Conservation (phyloP, 805 yeast genomes). For the Lipomyces sp. region DNA sequence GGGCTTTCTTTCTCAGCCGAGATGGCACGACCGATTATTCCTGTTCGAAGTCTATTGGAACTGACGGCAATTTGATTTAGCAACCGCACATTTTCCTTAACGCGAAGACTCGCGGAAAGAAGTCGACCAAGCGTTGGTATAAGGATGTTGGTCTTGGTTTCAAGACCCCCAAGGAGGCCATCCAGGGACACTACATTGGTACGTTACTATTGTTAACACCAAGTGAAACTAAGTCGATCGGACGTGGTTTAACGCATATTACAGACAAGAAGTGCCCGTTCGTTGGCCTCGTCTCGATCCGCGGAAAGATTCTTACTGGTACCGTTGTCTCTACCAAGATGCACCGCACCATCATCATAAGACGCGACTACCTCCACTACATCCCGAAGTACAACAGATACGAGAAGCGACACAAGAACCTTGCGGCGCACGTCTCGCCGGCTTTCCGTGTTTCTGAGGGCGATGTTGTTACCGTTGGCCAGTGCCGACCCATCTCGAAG, state of each 20-base stretch:
- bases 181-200: constrained; percentile 95
- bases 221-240: background rate
- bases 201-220: constrained; percentile 33
- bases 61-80: constrained; percentile 42
- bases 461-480: constrained; percentile 99
- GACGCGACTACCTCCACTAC: constrained; percentile 99
- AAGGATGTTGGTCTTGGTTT: constrained; percentile 99
- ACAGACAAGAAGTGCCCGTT: constrained; percentile 96
- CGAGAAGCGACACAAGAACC: constrained; percentile 99
- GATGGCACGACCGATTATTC: background rate
- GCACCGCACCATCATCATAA: constrained; percentile 99
- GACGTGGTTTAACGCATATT: background rate
- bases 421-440: constrained; percentile 99
- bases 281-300: constrained; percentile 93
- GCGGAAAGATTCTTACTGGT: constrained; percentile 99
- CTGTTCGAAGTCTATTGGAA: background rate
- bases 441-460: constrained; percentile 99
- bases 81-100: constrained; percentile 99
- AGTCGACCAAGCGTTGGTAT: constrained; percentile 99
- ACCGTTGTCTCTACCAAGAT: constrained; percentile 99
- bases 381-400: constrained; percentile 99
- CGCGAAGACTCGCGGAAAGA: constrained; percentile 98
- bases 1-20: background rate
- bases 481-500: constrained; percentile 99
- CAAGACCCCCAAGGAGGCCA: constrained; percentile 99